Evolutionary conservation across 192 early-diverging fungal species (phyloP), one percentile per base, ranked within the genome.

Genomic region (Coemansia sp.): DNA sequence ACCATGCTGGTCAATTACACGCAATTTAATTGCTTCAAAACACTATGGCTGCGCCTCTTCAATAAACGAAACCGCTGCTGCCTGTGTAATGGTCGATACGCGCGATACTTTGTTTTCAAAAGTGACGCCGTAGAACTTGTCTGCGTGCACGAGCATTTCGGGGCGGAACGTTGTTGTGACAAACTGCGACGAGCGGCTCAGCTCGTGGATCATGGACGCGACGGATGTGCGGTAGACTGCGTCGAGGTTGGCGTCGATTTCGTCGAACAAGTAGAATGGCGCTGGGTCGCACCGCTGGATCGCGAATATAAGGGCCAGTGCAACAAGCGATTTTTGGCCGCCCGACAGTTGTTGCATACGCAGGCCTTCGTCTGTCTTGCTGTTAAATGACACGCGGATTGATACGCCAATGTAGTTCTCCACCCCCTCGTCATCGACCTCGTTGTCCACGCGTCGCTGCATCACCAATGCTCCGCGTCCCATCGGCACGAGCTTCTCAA

Each of bases 261-360:
- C 97, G 84, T 99, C 97, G 87, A 99, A 99, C 60, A 99, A 83
- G 65, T 99, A 99, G 78, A 99, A 99, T 9, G 97, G 97, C 54
- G 97, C 97, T 19, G 95, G 97, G 59, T 99, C 97, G 79, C 93
- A 99, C 64, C 88, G 85, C 78, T 99, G 97, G 66, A 99, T 99
- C 0, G 97, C 93, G 84, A 99, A 99, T 49, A 99, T 99, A 19
- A 99, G 76, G 9, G 94, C 92, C 47, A 99, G 85, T 1, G 97
- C 97, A 6, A 99, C 97, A 21, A 99, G 84, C 42, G 94, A 94
- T 69, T 99, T 99, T 85, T 99, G 97, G 4, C 97, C 97, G 28
- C 97, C 97, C 7, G 93, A 95, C 31, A 99, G 85, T 82, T 97
- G 95, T 66, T 92, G 87, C 94, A 97, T 97, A 50, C 88, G 85